A percentile compares a stretch with the other conserved stretches of the same genome.
Conservation (phyloP, 768 basidiomycete species). For the Strobilomyces dryophilus region DNA sequence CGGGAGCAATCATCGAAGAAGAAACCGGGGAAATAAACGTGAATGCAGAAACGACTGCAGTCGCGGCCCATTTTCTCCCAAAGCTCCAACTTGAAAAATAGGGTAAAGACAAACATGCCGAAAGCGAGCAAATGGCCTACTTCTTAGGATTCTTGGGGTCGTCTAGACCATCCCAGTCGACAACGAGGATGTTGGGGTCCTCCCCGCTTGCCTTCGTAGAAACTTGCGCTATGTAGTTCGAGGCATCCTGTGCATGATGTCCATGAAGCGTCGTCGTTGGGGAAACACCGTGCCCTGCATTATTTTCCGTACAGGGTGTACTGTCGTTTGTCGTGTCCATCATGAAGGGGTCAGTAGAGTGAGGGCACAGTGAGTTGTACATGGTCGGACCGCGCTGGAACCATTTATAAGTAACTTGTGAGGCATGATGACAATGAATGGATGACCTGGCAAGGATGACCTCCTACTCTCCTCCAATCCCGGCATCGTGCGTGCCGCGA, state of each 20-base stretch:
- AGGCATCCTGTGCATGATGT: background rate
- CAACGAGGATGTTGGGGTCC: constrained; percentile 23
- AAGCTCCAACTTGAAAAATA: constrained; percentile 47
- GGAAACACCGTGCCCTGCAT: background rate
- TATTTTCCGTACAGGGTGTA: background rate
- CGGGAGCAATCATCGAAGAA: constrained; percentile 74
- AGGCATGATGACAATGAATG: too few species aligned
- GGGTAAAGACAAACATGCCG: background rate
- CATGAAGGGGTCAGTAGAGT: background rate
- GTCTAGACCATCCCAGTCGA: constrained; percentile 61
- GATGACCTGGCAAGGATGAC: too few species aligned
- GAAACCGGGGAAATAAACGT: constrained; percentile 67
- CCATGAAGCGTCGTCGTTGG: constrained; percentile 10
- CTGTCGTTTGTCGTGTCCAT: background rate
- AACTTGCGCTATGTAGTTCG: background rate
- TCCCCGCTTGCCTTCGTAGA: background rate
- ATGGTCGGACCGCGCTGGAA: background rate
- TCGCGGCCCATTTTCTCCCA: constrained; percentile 60
- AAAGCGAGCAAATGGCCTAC: constrained; percentile 28
- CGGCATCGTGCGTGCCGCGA: too few species aligned
- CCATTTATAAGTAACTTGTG: background rate
- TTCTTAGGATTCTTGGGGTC: constrained; percentile 61
- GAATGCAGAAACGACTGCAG: constrained; percentile 58
- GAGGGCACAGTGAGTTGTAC: background rate
- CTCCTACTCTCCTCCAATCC: too few species aligned